phyloP scores from a whole-genome alignment of 2,329 filamentous ascomycete genomes.

The Aureobasidium sp. region DNA sequence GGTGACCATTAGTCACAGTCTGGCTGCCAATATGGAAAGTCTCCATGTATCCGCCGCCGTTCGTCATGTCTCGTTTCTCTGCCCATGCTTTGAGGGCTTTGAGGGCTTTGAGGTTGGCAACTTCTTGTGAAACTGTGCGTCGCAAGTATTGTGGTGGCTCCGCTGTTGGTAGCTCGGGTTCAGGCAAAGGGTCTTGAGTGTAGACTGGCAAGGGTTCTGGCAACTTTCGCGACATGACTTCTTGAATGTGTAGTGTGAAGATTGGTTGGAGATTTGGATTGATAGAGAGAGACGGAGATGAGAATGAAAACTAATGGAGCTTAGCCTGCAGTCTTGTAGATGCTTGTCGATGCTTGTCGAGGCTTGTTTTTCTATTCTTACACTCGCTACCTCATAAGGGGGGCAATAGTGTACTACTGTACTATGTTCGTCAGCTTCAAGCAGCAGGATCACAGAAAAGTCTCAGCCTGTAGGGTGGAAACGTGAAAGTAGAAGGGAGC shows the following conservation, averaged over 20 bases:
- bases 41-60: background rate
- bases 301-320: background rate
- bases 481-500: background rate
- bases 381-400: background rate
- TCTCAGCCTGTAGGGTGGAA: background rate
- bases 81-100: background rate
- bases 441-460: background rate
- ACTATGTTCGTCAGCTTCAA: background rate
- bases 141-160: background rate
- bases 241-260: background rate
- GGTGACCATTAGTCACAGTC: background rate
- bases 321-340: background rate
- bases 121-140: background rate
- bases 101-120: background rate
- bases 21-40: slow-evolving; percentile 4
- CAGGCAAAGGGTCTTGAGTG: background rate
- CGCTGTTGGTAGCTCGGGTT: background rate
- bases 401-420: background rate
- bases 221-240: background rate
- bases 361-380: background rate
- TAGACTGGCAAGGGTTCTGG: background rate
- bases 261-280: background rate
- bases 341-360: background rate
- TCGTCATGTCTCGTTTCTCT: background rate
- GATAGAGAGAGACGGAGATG: background rate